Base-by-base conservation (phyloP, 192 early-diverging fungal genomes). In the Coemansia javaensis region DNA sequence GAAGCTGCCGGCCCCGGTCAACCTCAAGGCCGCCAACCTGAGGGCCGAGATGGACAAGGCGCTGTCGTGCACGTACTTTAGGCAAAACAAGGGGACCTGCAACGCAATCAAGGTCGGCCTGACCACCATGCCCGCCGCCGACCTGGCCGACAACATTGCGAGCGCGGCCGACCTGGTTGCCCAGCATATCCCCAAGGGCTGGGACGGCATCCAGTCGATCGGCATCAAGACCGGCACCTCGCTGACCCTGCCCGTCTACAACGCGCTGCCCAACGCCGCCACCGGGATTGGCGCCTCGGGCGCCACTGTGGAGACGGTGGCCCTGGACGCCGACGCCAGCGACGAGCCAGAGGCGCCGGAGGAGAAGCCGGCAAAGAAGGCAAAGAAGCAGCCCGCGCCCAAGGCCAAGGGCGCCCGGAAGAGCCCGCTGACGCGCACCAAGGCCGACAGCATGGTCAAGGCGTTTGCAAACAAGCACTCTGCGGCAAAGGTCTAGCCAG, bases 171-270 rank as follows among this genome's bases (percentile, higher is more conserved):
- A 81, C 1, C 51, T 44, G 15, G 76, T 93, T 46, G 69, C 83
- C 12, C 72, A 77, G 18, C 79, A 81, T 47, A 71, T 94, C 32
- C 85, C 89, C 8, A 77, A 85, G 48, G 78, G 82, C 35, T 91
- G 88, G 85, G 69, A 79, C 30, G 93, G 92, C 72, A 81, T 98
- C 47, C 88, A 85, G 63, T 82, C 90, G 9, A 78, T 98, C 37
- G 65, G 82, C 31, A 70, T 98, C 73, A 96, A 96, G 73, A 86
- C 89, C 7, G 78, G 69, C 36, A 77, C 81, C 11, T 92, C 91
- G 9, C 66, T 81, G 13, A 78, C 85, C 24, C 77, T 98, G 51
- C 96, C 96, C 3, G 70, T 98, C 33, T 95, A 79, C 69, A 85
- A 85, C 57, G 70, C 81, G 10, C 63, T 86, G 4, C 83, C 83